Percentiles rank a stretch among this genome's conserved stretches.
phyloP scores from a whole-genome alignment of 306 rosid species.

The Fragaria vesca region DNA sequence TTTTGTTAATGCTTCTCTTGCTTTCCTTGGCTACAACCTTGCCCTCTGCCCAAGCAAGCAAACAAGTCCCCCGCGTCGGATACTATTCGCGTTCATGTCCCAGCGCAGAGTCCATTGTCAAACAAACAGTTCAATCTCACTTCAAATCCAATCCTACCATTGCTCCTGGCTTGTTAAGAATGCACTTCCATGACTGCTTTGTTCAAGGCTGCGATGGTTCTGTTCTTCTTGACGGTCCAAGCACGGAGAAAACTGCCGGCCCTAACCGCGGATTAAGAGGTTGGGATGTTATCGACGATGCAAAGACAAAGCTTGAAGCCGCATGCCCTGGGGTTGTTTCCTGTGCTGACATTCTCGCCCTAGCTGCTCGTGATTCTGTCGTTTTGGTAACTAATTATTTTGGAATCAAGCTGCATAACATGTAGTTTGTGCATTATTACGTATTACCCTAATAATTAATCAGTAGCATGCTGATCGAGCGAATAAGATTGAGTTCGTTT shows the following conservation, averaged over 20 bases:
- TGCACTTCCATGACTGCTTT: conserved; percentile 41
- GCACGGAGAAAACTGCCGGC: background rate
- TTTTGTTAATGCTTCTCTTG: background rate
- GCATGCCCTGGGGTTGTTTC: conserved; percentile 33
- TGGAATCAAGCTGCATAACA: background rate
- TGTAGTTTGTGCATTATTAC: background rate
- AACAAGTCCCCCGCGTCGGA: conserved; percentile 18
- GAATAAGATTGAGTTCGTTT: background rate
- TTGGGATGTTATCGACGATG: conserved; percentile 24
- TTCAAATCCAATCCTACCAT: conserved; percentile 16
- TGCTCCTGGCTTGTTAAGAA: conserved; percentile 28
- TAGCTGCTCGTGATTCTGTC: conserved; percentile 30
- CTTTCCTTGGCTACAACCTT: conserved; percentile 7
- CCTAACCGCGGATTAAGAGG: conserved; percentile 9
- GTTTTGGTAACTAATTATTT: conserved; percentile 11
- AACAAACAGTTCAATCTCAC: conserved; percentile 18
- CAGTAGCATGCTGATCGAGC: background rate
- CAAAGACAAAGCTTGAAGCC: conserved; percentile 24
- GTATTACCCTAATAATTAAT: background rate
- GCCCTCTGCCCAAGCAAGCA: background rate
- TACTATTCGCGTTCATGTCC: conserved; percentile 18
- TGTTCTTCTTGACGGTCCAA: conserved; percentile 11
- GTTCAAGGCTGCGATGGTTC: conserved; percentile 30
- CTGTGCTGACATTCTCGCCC: conserved; percentile 31
- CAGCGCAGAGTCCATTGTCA: conserved; percentile 15